Conservation (phyloP, 2,329 filamentous ascomycete genomes). For the Trichoderma sp. region DNA sequence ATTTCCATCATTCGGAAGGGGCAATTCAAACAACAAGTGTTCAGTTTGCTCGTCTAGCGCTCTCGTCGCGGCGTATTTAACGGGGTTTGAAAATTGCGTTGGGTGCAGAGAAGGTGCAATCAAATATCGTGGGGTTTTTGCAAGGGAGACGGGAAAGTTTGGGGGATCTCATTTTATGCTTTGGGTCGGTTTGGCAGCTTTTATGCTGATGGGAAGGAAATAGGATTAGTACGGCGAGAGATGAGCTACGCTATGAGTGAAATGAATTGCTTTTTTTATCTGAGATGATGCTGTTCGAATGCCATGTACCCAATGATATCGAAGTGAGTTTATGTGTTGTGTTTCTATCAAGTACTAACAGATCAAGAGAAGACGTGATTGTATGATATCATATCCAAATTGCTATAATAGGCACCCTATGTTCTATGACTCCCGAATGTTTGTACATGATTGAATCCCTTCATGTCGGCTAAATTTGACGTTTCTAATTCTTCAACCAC, state of each 20-base stretch:
- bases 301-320: not conserved
- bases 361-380: not conserved
- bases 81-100: not conserved
- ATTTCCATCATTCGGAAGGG: not conserved
- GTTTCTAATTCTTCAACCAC: not conserved
- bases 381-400: not conserved
- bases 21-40: not conserved
- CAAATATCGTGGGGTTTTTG: not conserved
- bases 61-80: not conserved
- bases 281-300: not conserved
- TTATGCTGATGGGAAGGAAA: conserved; percentile 1
- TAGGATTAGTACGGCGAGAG: not conserved
- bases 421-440: not conserved
- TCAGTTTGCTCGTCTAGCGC: not conserved
- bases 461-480: not conserved
- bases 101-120: not conserved
- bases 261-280: not conserved
- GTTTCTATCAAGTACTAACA: not conserved
- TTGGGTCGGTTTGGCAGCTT: not conserved
- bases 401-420: not conserved
- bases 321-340: no score
- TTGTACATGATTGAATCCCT: not conserved
- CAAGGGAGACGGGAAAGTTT: not conserved
- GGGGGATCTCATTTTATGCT: not conserved
- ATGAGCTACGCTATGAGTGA: conserved; percentile 1